These are phyloP conservation scores for Scenedesmus sp. DNA, from an alignment of 163 green algal genomes.

Conservation along the genomic window DNA sequence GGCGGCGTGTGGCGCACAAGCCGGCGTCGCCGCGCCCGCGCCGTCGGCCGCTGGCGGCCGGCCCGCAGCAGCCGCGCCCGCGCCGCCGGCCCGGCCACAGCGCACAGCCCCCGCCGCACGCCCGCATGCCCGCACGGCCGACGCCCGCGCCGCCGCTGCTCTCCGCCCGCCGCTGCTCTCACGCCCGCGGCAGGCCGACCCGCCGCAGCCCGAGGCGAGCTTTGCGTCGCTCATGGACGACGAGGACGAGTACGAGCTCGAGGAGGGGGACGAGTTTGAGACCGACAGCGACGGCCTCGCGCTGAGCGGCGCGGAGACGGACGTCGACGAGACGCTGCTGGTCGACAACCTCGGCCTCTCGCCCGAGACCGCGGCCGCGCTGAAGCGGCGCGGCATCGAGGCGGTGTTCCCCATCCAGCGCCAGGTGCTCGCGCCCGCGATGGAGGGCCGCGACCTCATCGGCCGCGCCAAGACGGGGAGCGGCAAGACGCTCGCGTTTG, in stretches of 20 bases:
- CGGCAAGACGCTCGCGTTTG: conserved; percentile 98
- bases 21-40: too few species aligned
- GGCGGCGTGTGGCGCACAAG: too few species aligned
- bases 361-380: conserved; percentile 54
- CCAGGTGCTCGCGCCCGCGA: conserved; percentile 78
- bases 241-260: conserved; percentile 49
- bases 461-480: conserved; percentile 93
- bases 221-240: conserved; percentile 52
- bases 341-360: conserved; percentile 66
- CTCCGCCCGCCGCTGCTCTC: not conserved
- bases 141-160: not conserved
- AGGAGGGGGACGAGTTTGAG: conserved; percentile 50
- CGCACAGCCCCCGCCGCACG: not conserved
- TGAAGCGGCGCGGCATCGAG: conserved; percentile 71
- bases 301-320: conserved; percentile 19
- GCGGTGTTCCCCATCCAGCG: conserved; percentile 93
- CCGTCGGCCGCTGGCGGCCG: too few species aligned
- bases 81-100: not conserved
- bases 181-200: not conserved
- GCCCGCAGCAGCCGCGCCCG: not conserved
- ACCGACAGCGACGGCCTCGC: conserved; percentile 26
- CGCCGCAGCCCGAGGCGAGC: not conserved
- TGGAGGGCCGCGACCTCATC: conserved; percentile 91
- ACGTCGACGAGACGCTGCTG: conserved; percentile 56
- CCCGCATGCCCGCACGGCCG: not conserved